Percentiles rank a stretch among this genome's conserved stretches.
These are phyloP conservation scores for Arachnopeziza araneosa DNA, from an alignment of 2,329 filamentous ascomycete genomes.

Conservation along the genomic window DNA sequence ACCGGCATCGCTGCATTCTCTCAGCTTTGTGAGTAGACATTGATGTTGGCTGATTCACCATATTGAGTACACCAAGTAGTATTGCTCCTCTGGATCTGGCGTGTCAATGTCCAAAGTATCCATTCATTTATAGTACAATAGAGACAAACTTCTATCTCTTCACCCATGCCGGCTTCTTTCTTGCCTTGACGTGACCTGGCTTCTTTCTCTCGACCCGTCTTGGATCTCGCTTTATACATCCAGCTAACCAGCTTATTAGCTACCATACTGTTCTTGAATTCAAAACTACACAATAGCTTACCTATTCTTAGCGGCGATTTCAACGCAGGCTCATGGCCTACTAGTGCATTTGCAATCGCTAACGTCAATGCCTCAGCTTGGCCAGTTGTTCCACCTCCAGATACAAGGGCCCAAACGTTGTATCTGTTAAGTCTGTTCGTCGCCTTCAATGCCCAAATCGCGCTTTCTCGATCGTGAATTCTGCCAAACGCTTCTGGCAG, in stretches of 20 bases:
- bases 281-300: constrained; percentile 42
- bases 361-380: constrained; percentile 93
- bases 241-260: constrained; percentile 54
- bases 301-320: constrained; percentile 85
- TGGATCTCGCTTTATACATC: constrained; percentile 84
- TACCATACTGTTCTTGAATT: background rate
- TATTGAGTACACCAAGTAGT: no score
- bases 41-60: no score
- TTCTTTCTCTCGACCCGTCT: constrained; percentile 98
- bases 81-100: no score
- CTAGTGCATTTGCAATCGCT: constrained; percentile 79
- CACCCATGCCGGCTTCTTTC: constrained; percentile 98
- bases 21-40: no score
- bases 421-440: constrained; percentile 89
- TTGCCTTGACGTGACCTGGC: constrained; percentile 88
- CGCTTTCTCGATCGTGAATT: constrained; percentile 90
- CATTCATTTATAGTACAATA: background rate
- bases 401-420: constrained; percentile 83
- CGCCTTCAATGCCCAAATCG: constrained; percentile 80
- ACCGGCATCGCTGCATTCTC: no score
- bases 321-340: constrained; percentile 87
- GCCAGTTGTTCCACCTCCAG: constrained; percentile 85
- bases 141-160: constrained; percentile 46
- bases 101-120: no score
- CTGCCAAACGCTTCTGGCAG: constrained; percentile 77